phyloP scores from a whole-genome alignment of 345 rosid species.

The Euclidium syriacum region DNA sequence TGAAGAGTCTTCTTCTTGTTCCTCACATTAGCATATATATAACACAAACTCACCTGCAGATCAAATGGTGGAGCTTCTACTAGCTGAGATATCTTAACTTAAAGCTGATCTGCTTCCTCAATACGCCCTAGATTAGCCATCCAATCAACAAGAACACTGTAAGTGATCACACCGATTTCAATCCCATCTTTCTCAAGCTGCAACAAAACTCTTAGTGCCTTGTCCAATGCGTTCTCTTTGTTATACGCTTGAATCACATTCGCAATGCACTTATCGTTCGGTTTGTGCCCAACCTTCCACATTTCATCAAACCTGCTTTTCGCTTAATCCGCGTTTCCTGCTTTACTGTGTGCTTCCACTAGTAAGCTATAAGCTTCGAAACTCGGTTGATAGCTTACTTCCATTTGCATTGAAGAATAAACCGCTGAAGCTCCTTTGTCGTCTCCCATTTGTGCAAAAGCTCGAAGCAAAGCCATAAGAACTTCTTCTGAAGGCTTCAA shows the following conservation, averaged over 20 bases:
- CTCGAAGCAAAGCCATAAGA: conserved; percentile 62
- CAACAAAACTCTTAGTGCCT: conserved; percentile 63
- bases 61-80: conserved; percentile 72
- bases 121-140: conserved; percentile 55
- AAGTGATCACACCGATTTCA: conserved; percentile 70
- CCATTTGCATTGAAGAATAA: conserved; percentile 39
- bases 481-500: conserved; percentile 49
- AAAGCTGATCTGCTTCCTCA: conserved; percentile 78
- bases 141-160: conserved; percentile 74
- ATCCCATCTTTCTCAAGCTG: conserved; percentile 74
- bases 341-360: conserved; percentile 50
- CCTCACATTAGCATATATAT: conserved; percentile 56
- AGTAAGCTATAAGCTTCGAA: conserved; percentile 54
- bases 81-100: conserved; percentile 61
- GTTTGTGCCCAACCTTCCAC: conserved; percentile 49
- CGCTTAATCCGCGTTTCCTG: conserved; percentile 53
- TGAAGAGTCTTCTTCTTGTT: conserved; percentile 83
- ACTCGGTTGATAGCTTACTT: conserved; percentile 24
- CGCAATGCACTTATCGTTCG: conserved; percentile 59
- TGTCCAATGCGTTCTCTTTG: conserved; percentile 58
- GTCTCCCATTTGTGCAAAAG: conserved; percentile 51
- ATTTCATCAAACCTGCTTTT: conserved; percentile 54
- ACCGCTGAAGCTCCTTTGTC: conserved; percentile 43
- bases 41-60: conserved; percentile 72
- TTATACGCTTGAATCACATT: conserved; percentile 58